phyloP scores from a whole-genome alignment of 2,329 filamentous ascomycete genomes.

The Penicillium sp. region DNA sequence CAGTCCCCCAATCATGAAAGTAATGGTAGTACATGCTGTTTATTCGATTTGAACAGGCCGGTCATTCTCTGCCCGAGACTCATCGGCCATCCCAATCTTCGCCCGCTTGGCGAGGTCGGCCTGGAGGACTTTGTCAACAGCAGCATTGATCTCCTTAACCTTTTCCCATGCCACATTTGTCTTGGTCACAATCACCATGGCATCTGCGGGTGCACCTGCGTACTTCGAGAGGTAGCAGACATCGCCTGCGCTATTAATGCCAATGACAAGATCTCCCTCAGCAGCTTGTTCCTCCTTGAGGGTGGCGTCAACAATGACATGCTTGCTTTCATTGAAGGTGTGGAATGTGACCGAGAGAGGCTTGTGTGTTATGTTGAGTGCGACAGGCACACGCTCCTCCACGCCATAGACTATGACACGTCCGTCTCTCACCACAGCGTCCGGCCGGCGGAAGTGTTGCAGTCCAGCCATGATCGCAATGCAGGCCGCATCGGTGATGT shows the following conservation, averaged over 20 bases:
- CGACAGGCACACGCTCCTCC: slow-evolving; percentile 84
- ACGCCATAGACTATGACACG: slow-evolving; percentile 78
- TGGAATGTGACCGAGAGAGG: slow-evolving; percentile 89
- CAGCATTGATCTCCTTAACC: slow-evolving; percentile 72
- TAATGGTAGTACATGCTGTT: slow-evolving; percentile 23
- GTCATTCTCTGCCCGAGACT: slow-evolving; percentile 82
- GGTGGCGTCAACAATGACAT: slow-evolving; percentile 47
- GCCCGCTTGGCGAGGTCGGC: slow-evolving; percentile 65
- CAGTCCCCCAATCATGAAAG: slow-evolving; percentile 23
- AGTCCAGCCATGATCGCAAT: slow-evolving; percentile 83
- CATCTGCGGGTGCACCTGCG: slow-evolving; percentile 78
- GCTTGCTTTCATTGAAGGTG: slow-evolving; percentile 61
- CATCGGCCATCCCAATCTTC: slow-evolving; percentile 73
- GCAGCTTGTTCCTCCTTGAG: slow-evolving; percentile 53
- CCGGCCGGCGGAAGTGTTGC: slow-evolving; percentile 86
- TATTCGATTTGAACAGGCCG: slow-evolving; percentile 50
- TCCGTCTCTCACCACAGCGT: slow-evolving; percentile 82
- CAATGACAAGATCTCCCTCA: slow-evolving; percentile 71
- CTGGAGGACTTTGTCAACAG: slow-evolving; percentile 70
- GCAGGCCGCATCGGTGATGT: slow-evolving; percentile 80
- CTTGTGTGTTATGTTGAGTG: slow-evolving; percentile 85
- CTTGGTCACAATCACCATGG: slow-evolving; percentile 72
- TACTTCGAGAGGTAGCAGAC: slow-evolving; percentile 90
- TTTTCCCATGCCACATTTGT: slow-evolving; percentile 71
- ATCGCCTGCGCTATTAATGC: slow-evolving; percentile 84